Evolutionary conservation across 2,329 filamentous ascomycete species (phyloP), one percentile per base, ranked within the genome.

Genomic region (Cladosporium sp.): DNA sequence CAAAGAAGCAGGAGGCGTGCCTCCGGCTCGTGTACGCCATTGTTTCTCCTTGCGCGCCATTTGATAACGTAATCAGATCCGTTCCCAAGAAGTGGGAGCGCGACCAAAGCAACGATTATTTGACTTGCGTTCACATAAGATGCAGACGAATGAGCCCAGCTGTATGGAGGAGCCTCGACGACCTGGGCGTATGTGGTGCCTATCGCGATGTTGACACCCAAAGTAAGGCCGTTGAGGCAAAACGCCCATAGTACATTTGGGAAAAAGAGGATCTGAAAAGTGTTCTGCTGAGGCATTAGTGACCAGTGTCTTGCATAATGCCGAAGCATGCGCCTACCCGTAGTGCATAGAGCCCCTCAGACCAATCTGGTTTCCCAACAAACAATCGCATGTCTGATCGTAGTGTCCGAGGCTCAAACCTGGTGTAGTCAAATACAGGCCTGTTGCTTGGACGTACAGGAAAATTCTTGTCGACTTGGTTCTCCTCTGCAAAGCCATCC

Each of bases 161-260:
- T 63, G 52, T 73, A 73, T 0, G 67, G 66, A 0, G 65, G 47
- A 1, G 53, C 51, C 3, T 61, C 58, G n/a, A 73, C 42, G 18
- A 72, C 67, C 18, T 50, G 59, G 18, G 65, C 63, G 51, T 70
- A 73, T 0, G 68, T 71, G 1, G 68, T 68, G 6, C 64, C 64
- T 18, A 71, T 68, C 29, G 65, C 67, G n/a, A 73, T 63, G 51
- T 72, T 70, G 32, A 67, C 60, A 1, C 70, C 70, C 5, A 70
- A 59, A 5, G 61, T 64, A 3, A 66, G 51, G 0, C 67, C 65
- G 47, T 71, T 71, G 7, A 72, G 47, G 4, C 62, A 54, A 4
- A 71, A 49, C 3, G 66, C 64, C 68, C 68, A 73, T 24, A 71
- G 54, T 18, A 72, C 63, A 37, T 70, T 68, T 13, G 69, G 70